Conservation (phyloP, 768 basidiomycete species). For the Rubroboletus pulcherrimus region DNA sequence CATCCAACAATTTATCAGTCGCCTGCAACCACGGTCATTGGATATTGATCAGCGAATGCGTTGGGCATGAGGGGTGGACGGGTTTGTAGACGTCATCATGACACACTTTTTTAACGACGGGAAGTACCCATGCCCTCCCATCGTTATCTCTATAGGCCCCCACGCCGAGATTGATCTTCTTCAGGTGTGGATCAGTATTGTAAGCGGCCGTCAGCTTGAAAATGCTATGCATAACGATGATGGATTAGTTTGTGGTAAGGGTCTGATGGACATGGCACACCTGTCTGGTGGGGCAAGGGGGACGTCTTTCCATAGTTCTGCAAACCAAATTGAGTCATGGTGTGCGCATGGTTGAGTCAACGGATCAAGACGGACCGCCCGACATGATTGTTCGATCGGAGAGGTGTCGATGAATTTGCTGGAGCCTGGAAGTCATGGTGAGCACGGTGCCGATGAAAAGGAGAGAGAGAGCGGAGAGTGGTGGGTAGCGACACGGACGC, state of each 20-base stretch:
- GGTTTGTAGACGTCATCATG: neutral
- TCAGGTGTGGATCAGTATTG: conserved; percentile 69
- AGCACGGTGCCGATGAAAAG: neutral
- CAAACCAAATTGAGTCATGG: neutral
- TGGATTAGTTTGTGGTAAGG: conserved; percentile 1
- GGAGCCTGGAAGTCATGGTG: conserved; percentile 55
- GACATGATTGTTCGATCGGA: conserved; percentile 41
- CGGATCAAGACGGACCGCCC: conserved; percentile 43
- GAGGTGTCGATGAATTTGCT: conserved; percentile 58
- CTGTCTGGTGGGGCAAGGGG: conserved; percentile 85
- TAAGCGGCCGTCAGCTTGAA: conserved; percentile 89
- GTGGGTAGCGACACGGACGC: neutral
- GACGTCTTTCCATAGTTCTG: conserved; percentile 73
- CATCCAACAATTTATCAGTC: conserved; percentile 61
- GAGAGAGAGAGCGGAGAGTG: neutral
- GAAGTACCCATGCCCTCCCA: conserved; percentile 88
- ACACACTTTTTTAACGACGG: conserved; percentile 81
- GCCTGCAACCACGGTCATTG: conserved; percentile 46
- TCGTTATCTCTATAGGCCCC: conserved; percentile 90
- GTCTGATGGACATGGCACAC: conserved; percentile 34
- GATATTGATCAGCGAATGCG: neutral
- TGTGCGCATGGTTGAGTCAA: neutral
- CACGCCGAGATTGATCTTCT: conserved; percentile 90
- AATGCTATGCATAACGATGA: conserved; percentile 49
- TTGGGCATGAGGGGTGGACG: neutral